Evolutionary conservation across 495 filamentous ascomycete species (phyloP).

Genomic region (Penicillium cinerascens): DNA sequence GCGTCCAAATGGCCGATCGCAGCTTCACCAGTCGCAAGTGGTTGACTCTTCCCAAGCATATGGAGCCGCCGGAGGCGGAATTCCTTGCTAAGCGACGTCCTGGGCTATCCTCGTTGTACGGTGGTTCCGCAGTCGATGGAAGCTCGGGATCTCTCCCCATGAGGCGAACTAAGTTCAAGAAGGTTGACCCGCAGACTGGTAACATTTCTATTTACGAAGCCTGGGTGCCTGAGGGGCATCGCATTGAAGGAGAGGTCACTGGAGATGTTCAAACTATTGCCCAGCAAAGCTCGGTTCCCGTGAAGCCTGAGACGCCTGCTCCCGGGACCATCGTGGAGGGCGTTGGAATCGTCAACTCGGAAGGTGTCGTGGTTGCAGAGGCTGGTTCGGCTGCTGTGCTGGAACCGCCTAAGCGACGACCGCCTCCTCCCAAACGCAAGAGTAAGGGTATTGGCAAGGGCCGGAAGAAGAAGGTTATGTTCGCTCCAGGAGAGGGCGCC

Average conservation of each 20-base stretch:
- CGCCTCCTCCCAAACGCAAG: conserved; percentile 75
- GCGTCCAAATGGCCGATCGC: conserved; percentile 36
- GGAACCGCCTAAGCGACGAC: conserved; percentile 54
- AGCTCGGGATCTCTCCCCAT: conserved; percentile 48
- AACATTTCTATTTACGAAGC: conserved; percentile 79
- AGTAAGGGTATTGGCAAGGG: conserved; percentile 64
- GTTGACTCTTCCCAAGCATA: conserved; percentile 71
- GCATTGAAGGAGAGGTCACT: conserved; percentile 74
- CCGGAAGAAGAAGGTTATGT: conserved; percentile 62
- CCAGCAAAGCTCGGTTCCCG: conserved; percentile 30
- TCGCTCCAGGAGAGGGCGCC: conserved; percentile 42
- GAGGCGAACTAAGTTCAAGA: conserved; percentile 72
- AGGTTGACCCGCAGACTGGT: conserved; percentile 66
- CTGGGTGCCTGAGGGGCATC: conserved; percentile 74
- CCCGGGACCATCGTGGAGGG: conserved; percentile 61
- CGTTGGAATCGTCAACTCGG: conserved; percentile 56
- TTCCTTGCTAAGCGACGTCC: conserved; percentile 86
- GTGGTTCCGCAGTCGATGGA: conserved; percentile 43
- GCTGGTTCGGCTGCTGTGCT: conserved; percentile 41
- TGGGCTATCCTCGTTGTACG: conserved; percentile 59
- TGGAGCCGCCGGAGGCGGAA: conserved; percentile 71
- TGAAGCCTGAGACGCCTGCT: conserved; percentile 46
- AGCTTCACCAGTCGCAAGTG: conserved; percentile 74
- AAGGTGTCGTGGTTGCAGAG: conserved; percentile 58
- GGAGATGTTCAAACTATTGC: conserved; percentile 44